Conservation (phyloP, 2,329 filamentous ascomycete genomes). For the Venturiaceae sp. region DNA sequence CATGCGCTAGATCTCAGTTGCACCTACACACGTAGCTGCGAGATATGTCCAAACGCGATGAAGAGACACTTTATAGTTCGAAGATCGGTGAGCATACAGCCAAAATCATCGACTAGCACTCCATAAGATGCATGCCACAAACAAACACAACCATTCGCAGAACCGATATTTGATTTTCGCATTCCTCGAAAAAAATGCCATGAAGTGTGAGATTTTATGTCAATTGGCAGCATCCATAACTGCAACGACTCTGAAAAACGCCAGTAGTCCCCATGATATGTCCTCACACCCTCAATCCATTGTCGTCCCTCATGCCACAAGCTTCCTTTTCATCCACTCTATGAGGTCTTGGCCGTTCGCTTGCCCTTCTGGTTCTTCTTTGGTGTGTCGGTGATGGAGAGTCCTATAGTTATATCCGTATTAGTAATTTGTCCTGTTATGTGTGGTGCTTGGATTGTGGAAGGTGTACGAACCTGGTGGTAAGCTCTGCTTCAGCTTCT, state of each 20-base stretch:
- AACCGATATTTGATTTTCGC: not conserved
- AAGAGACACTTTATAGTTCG: too few species aligned
- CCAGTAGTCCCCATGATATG: not conserved
- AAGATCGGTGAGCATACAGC: too few species aligned
- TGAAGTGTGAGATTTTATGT: not conserved
- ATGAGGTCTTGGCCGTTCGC: constrained; percentile 17
- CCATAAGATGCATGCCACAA: not conserved
- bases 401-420: constrained; percentile 30
- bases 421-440: not conserved
- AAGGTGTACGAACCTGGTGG: constrained; percentile 78
- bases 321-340: not conserved
- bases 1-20: too few species aligned
- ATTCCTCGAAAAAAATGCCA: not conserved
- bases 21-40: too few species aligned
- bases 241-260: not conserved
- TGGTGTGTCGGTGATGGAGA: constrained; percentile 49
- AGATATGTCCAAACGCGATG: too few species aligned
- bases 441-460: not conserved
- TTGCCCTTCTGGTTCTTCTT: constrained; percentile 54
- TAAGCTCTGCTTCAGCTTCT: constrained; percentile 99
- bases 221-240: not conserved
- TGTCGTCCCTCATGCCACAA: not conserved
- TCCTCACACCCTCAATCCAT: not conserved
- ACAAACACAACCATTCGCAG: not conserved
- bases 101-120: too few species aligned